Base-by-base conservation (phyloP, 2,329 filamentous ascomycete species). In the Hypoxylon rubiginosum region DNA sequence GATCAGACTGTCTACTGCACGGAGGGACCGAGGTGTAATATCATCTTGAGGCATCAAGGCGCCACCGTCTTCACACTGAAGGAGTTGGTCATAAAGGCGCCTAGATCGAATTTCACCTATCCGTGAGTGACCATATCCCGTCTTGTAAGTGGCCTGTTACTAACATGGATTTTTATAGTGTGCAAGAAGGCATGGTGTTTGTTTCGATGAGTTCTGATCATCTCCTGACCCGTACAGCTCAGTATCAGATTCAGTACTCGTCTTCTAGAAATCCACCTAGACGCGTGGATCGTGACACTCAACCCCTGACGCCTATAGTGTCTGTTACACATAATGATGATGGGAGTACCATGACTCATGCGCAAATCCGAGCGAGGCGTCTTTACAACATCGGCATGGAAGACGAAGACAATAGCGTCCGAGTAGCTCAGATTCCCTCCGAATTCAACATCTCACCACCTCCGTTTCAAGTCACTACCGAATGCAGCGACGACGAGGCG, bases 121-220 rank as follows among this genome's bases (percentile, higher is more conserved):
- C 94, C 94, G 92, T 97, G 88, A 79, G 92, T 88, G 45, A 41
- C 9, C 32, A 28, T 32, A n/a, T 32, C 10, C 30, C 9, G 39
- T 30, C 28, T 43, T 54, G 19, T 34, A 45, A 17, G 64, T 50
- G 64, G 67, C 48, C 79, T 84, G 70, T 83, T 73, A 54, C 55
- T 63, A 63, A 68, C 67, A 60, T 61, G 67, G 57, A 62, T 62
- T 67, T 59, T 58, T 50, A 61, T 76, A 95, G 92, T 58, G 90
- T 97, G 57, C 91, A 95, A 79, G 92, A 97, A 84, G 95, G 96
- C 48, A 91, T 97, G 86, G 88, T 98, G 0, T 97, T 97, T 75
- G 86, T 98, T 28, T 88, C 92, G 49, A 97, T 97, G 94, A 87
- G 89, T 43, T 87, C 90, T 39, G 90, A 97, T 71, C 90, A 96